A percentile compares a stretch with the other conserved stretches of the same genome.
These are phyloP conservation scores for Dioscorea cayenensis DNA, from an alignment of 116 monocot genomes.

Conservation along the genomic window DNA sequence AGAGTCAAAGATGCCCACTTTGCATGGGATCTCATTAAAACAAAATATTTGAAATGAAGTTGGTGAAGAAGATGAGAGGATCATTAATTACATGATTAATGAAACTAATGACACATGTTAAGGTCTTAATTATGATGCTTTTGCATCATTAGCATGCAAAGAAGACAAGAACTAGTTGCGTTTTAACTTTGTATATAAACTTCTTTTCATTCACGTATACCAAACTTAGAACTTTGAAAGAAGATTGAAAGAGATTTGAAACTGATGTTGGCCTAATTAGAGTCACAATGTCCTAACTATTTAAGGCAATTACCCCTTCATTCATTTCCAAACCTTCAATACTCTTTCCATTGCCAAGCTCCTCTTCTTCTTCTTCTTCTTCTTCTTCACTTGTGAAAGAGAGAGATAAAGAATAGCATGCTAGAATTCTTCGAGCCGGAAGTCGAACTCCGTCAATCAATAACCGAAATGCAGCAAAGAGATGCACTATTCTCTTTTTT, in stretches of 20 bases:
- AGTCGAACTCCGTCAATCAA: not conserved
- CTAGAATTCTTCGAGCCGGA: not conserved
- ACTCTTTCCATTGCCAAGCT: not conserved
- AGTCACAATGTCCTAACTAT: not conserved
- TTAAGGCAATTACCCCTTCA: not conserved
- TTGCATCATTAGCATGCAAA: too few relatives aligned
- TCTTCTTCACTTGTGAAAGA: not conserved
- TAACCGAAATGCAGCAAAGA: not conserved
- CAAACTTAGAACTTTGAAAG: not conserved
- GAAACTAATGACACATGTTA: too few relatives aligned
- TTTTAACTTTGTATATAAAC: not conserved
- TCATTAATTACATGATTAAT: too few relatives aligned
- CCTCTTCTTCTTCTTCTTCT: not conserved
- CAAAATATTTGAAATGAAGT: too few relatives aligned
- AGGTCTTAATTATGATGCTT: too few relatives aligned
- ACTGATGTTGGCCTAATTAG: not conserved
- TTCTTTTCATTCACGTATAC: not conserved
- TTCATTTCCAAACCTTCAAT: not conserved
- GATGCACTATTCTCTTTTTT: not conserved
- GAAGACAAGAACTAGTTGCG: too few relatives aligned
- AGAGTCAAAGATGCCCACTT: too few relatives aligned
- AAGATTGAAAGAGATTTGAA: slow-evolving; percentile 2
- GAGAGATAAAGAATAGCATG: not conserved
- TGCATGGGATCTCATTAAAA: too few relatives aligned
- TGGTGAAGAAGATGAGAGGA: too few relatives aligned